A percentile compares a stretch with the other conserved stretches of the same genome.
Conservation (phyloP, 1,139 yeast species). For the Suhomyces guaymorum region DNA sequence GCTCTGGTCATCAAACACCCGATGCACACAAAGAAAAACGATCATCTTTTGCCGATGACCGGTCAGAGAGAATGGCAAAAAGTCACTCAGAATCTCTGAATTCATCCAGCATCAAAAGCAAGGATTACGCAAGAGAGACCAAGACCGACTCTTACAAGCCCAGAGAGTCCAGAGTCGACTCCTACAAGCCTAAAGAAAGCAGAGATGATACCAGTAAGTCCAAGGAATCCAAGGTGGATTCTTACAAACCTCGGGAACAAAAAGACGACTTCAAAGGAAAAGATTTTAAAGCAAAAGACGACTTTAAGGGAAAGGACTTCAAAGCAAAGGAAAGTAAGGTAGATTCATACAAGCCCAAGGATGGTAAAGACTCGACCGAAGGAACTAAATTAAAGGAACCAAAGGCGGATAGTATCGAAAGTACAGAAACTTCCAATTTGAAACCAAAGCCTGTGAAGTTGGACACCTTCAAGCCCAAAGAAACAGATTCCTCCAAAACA, state of each 20-base stretch:
- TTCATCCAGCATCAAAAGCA: not conserved
- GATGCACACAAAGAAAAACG: not conserved
- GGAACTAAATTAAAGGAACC: not conserved
- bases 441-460: not conserved
- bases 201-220: not conserved
- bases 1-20: not conserved
- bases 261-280: not conserved
- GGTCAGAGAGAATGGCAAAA: no score
- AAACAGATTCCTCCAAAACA: not conserved
- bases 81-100: no score
- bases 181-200: not conserved
- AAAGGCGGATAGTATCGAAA: no score
- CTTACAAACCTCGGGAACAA: not conserved
- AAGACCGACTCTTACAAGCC: constrained; percentile 1
- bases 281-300: not conserved
- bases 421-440: not conserved
- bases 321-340: no score
- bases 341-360: constrained; percentile 1
- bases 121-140: no score
- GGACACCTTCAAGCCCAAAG: not conserved
- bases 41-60: not conserved
- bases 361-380: not conserved
- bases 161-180: constrained; percentile 1
- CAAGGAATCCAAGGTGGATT: not conserved
- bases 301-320: not conserved